Conservation (phyloP, 2,329 filamentous ascomycete genomes). For the Pezicula rhizophila region DNA sequence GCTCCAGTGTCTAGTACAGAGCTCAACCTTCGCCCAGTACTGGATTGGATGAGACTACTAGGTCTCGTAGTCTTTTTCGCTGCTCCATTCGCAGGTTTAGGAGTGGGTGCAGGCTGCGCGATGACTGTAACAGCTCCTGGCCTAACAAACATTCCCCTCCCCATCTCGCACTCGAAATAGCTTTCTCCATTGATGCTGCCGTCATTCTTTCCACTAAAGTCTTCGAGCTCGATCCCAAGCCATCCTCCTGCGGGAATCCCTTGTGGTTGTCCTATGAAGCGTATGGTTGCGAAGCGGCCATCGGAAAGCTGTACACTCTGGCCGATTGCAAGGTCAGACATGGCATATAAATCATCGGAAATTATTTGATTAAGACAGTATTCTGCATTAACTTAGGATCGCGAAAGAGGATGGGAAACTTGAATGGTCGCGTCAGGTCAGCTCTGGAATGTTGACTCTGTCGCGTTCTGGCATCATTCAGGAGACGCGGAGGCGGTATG, state of each 20-base stretch:
- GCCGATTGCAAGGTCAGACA: slow-evolving; percentile 49
- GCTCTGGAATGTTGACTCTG: no score
- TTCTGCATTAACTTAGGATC: no score
- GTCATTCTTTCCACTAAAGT: slow-evolving; percentile 84
- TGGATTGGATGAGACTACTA: slow-evolving; percentile 35
- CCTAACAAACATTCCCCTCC: slow-evolving; percentile 76
- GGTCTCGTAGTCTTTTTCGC: slow-evolving; percentile 32
- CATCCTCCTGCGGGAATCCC: slow-evolving; percentile 75
- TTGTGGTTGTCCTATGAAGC: slow-evolving; percentile 72
- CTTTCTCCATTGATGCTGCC: slow-evolving; percentile 80
- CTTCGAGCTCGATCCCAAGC: slow-evolving; percentile 84
- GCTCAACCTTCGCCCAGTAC: slow-evolving; percentile 33
- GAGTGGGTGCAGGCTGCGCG: slow-evolving; percentile 37
- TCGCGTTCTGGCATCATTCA: no score
- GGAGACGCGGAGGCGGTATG: no score
- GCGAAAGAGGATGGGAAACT: no score
- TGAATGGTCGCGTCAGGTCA: no score
- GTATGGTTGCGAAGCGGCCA: slow-evolving; percentile 69
- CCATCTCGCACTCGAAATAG: slow-evolving; percentile 82
- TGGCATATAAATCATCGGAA: slow-evolving; percentile 16
- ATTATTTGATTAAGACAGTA: no score
- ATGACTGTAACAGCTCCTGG: slow-evolving; percentile 61
- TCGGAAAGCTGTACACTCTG: slow-evolving; percentile 63
- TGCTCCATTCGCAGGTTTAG: slow-evolving; percentile 23
- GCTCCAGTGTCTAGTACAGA: slow-evolving; percentile 46